These are phyloP conservation scores for Conticribra weissflogii DNA, from an alignment of 108 stramenopile genomes.

Conservation along the genomic window DNA sequence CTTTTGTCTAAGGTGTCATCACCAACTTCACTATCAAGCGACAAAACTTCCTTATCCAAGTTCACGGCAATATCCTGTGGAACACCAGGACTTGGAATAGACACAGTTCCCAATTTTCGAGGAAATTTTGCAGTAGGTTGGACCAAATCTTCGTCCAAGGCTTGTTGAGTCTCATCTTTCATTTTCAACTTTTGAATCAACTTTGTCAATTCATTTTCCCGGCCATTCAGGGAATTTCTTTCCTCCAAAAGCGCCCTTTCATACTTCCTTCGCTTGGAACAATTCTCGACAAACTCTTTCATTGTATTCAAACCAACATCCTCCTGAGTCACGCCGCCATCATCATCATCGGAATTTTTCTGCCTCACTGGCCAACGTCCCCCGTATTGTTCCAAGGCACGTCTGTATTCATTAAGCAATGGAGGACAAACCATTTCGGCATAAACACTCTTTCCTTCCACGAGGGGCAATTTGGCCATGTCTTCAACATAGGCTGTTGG, in stretches of 20 bases:
- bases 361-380: slow-evolving; percentile 41
- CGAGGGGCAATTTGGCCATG: slow-evolving; percentile 45
- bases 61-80: slow-evolving; percentile 32
- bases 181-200: slow-evolving; percentile 16
- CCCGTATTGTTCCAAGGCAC: slow-evolving; percentile 31
- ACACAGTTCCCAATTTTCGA: slow-evolving; percentile 29
- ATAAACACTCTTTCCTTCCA: slow-evolving; percentile 43
- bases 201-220: background rate
- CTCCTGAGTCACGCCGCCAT: slow-evolving; percentile 32
- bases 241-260: slow-evolving; percentile 44
- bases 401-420: slow-evolving; percentile 40
- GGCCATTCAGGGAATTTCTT: slow-evolving; percentile 21
- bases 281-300: slow-evolving; percentile 42
- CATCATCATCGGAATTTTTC: background rate
- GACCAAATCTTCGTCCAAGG: background rate
- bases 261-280: slow-evolving; percentile 40
- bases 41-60: slow-evolving; percentile 36
- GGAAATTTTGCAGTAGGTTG: background rate
- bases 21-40: background rate
- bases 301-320: slow-evolving; percentile 47
- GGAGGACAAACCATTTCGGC: slow-evolving; percentile 53
- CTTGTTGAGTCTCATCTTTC: background rate
- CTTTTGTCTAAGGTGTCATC: background rate
- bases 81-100: slow-evolving; percentile 37
- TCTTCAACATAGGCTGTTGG: slow-evolving; percentile 48